Percentiles rank a stretch among this genome's conserved stretches.
Conservation (phyloP, 805 yeast species). For the baker's yeast (Saccharomyces cerevisiae) region DNA sequence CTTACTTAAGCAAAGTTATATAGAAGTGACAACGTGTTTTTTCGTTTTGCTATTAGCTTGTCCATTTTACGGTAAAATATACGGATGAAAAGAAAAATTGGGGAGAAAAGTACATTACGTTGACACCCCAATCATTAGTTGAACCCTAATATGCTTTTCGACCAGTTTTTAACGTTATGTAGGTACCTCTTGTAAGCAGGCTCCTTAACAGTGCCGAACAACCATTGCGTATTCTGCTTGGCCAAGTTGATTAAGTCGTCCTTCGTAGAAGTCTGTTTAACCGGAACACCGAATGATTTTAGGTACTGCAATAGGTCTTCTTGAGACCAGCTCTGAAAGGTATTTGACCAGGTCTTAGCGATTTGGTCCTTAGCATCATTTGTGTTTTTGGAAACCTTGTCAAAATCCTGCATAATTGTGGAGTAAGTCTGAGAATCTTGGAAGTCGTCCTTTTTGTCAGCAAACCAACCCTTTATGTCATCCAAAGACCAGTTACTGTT, state of each 20-base stretch:
- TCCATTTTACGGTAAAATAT: neutral
- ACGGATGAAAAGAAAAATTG: neutral
- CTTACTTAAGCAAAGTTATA: neutral
- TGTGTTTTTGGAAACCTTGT: slow-evolving; percentile 6
- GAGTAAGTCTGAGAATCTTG: slow-evolving; percentile 7
- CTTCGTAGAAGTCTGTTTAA: slow-evolving; percentile 14
- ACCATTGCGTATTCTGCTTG: slow-evolving; percentile 36
- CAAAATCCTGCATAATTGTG: slow-evolving; percentile 3
- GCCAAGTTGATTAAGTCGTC: slow-evolving; percentile 35
- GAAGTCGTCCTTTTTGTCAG: slow-evolving; percentile 6
- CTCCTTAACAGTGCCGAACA: slow-evolving; percentile 21
- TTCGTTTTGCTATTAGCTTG: neutral
- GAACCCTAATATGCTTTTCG: neutral
- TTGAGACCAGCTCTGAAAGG: slow-evolving; percentile 36
- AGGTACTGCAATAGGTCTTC: slow-evolving; percentile 38
- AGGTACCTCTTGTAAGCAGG: slow-evolving; percentile 24
- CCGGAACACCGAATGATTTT: slow-evolving; percentile 35
- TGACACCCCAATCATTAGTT: neutral
- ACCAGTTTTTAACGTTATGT: slow-evolving; percentile 1
- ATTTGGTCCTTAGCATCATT: slow-evolving; percentile 10
- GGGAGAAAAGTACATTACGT: neutral
- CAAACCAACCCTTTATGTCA: slow-evolving; percentile 13
- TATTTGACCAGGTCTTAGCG: slow-evolving; percentile 15
- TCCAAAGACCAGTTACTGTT: slow-evolving; percentile 8
- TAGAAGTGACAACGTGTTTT: neutral